Evolutionary conservation across 2,329 filamentous ascomycete genomes (phyloP).

Genomic region (Fusarium cyanostomum): DNA sequence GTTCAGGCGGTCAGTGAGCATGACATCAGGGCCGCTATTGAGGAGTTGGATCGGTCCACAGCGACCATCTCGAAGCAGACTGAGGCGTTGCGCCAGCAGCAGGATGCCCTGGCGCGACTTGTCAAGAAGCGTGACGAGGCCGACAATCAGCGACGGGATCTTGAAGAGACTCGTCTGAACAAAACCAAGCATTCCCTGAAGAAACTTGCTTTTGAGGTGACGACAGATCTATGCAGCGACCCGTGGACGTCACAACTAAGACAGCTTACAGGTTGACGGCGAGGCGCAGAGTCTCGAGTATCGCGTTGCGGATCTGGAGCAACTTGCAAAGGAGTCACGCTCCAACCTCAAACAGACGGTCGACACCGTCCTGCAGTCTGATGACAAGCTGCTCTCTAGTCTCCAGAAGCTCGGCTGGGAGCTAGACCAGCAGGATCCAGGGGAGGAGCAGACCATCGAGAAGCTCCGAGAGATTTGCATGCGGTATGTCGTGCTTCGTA

Average conservation of each 20-base stretch:
- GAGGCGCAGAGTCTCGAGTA: conserved; percentile 58
- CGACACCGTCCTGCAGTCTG: conserved; percentile 62
- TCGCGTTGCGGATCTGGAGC: conserved; percentile 59
- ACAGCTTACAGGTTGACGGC: conserved; percentile 55
- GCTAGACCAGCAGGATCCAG: conserved; percentile 61
- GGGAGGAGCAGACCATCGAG: conserved; percentile 63
- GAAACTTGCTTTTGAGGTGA: conserved; percentile 55
- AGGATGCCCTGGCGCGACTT: conserved; percentile 65
- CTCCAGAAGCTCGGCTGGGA: conserved; percentile 73
- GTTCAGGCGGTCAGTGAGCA: conserved; percentile 65
- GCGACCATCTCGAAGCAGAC: conserved; percentile 71
- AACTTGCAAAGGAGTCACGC: conserved; percentile 58
- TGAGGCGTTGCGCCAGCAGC: conserved; percentile 68
- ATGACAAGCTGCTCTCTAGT: conserved; percentile 72
- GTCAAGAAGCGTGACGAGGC: conserved; percentile 53
- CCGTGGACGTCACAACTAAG: neutral
- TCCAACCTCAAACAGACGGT: conserved; percentile 59
- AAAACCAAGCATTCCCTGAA: conserved; percentile 51
- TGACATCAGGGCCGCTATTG: conserved; percentile 69
- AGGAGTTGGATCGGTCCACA: conserved; percentile 72
- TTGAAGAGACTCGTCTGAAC: conserved; percentile 43
- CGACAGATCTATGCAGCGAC: neutral
- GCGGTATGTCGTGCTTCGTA: conserved; percentile 48
- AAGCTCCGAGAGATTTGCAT: conserved; percentile 68
- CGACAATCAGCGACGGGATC: conserved; percentile 42